These are phyloP conservation scores for Camelina neglecta DNA, from an alignment of 345 rosid species.

Conservation along the genomic window DNA sequence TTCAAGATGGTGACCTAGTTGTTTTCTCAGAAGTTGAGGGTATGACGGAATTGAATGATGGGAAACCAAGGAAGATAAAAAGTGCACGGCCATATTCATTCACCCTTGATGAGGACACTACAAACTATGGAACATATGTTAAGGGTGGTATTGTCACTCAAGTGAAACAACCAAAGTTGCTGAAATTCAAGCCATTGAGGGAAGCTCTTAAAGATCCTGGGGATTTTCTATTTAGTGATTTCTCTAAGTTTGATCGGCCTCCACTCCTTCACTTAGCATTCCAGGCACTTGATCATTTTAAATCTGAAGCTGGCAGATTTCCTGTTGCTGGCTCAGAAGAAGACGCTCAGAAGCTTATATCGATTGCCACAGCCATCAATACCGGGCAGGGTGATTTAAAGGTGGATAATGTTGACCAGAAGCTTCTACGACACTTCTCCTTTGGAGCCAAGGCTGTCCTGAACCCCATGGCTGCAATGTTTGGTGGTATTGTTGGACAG, in stretches of 20 bases:
- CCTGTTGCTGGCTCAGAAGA: conserved; percentile 93
- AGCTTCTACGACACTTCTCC: conserved; percentile 81
- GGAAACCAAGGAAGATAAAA: conserved; percentile 88
- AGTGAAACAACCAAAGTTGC: conserved; percentile 83
- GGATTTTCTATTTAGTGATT: conserved; percentile 93
- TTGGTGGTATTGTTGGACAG: conserved; percentile 98
- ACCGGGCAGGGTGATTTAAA: conserved; percentile 71
- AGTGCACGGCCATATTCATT: conserved; percentile 88
- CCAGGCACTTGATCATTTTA: conserved; percentile 89
- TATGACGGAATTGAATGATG: conserved; percentile 94
- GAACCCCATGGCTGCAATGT: conserved; percentile 99
- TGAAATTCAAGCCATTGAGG: conserved; percentile 85
- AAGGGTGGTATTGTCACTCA: conserved; percentile 99
- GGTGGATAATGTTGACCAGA: conserved; percentile 74
- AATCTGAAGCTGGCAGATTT: conserved; percentile 66
- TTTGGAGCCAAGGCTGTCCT: conserved; percentile 95
- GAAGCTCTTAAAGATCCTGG: conserved; percentile 94
- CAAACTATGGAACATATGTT: conserved; percentile 61
- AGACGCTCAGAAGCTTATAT: conserved; percentile 81
- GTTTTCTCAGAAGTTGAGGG: conserved; percentile 97
- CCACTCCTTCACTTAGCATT: conserved; percentile 92
- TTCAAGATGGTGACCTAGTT: conserved; percentile 96
- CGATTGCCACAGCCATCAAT: conserved; percentile 65
- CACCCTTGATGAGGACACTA: conserved; percentile 86
- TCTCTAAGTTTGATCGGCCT: conserved; percentile 90